These are phyloP conservation scores for Penicillium psychrofluorescens DNA, from an alignment of 495 filamentous ascomycete genomes.

Conservation along the genomic window DNA sequence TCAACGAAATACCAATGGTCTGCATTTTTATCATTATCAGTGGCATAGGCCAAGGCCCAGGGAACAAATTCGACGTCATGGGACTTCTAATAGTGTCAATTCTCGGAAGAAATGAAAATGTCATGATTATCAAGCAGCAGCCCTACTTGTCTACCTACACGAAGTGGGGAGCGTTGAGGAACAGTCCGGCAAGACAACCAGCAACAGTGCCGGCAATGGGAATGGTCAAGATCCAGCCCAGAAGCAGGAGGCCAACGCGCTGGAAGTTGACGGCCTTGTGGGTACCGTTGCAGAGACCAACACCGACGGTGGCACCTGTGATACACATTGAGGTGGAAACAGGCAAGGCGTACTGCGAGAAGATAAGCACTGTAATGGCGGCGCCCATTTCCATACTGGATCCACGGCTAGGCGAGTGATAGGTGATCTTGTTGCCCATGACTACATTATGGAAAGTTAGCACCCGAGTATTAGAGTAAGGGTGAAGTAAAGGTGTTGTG, in stretches of 20 bases:
- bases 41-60: no score
- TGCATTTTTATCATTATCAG: no score
- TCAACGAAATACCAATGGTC: no score
- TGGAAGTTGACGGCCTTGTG: slow-evolving; percentile 58
- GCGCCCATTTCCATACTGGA: slow-evolving; percentile 62
- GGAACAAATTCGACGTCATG: no score
- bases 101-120: no score
- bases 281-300: slow-evolving; percentile 50
- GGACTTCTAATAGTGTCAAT: no score
- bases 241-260: slow-evolving; percentile 44
- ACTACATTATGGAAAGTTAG: slow-evolving; percentile 24
- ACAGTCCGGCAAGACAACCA: slow-evolving; percentile 54
- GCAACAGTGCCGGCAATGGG: slow-evolving; percentile 54
- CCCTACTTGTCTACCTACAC: background rate
- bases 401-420: slow-evolving; percentile 54
- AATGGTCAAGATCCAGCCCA: slow-evolving; percentile 57
- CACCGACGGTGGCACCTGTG: slow-evolving; percentile 50
- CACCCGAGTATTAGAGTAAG: background rate
- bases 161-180: slow-evolving; percentile 55
- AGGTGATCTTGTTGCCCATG: slow-evolving; percentile 64
- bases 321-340: slow-evolving; percentile 55
- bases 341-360: slow-evolving; percentile 54
- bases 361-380: slow-evolving; percentile 58
- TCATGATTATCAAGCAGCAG: no score
- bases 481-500: background rate